Conservation (phyloP, 345 rosid species). For the Sisymbrium irio region DNA sequence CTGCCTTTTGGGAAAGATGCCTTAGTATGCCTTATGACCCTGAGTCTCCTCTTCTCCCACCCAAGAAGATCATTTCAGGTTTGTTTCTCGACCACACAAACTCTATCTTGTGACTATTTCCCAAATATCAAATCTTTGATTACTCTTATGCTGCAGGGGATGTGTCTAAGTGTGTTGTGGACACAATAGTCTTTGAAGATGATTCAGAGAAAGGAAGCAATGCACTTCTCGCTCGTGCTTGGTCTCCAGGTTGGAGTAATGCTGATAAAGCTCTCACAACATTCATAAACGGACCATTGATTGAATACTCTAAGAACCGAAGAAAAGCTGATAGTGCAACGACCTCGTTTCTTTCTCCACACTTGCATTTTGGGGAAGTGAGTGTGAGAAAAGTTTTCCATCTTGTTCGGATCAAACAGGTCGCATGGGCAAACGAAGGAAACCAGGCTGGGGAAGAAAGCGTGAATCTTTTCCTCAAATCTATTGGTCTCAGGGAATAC, state of each 20-base stretch:
- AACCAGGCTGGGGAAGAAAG: conserved; percentile 91
- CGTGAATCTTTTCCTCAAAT: conserved; percentile 86
- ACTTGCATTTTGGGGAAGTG: conserved; percentile 95
- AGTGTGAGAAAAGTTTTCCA: conserved; percentile 96
- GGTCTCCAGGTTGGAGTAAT: conserved; percentile 98
- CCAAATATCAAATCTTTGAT: not conserved
- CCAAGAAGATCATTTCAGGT: conserved; percentile 93
- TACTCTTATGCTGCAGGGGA: conserved; percentile 53
- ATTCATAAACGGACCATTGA: conserved; percentile 78
- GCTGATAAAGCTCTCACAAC: conserved; percentile 88
- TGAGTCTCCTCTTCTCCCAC: conserved; percentile 96
- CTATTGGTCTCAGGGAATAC: conserved; percentile 94
- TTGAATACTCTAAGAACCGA: conserved; percentile 85
- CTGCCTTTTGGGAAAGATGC: conserved; percentile 89
- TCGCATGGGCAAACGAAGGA: conserved; percentile 92
- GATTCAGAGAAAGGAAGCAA: conserved; percentile 94
- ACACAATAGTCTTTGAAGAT: conserved; percentile 76
- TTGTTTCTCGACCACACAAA: not conserved
- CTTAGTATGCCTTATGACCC: conserved; percentile 98
- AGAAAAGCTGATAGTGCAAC: conserved; percentile 97
- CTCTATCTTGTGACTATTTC: not conserved
- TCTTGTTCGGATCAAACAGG: conserved; percentile 90
- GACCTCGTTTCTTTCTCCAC: conserved; percentile 94
- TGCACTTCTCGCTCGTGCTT: conserved; percentile 95
- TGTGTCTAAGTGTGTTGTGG: conserved; percentile 63